These are phyloP conservation scores for Clavispora fructus DNA, from an alignment of 805 yeast species.

Conservation along the genomic window DNA sequence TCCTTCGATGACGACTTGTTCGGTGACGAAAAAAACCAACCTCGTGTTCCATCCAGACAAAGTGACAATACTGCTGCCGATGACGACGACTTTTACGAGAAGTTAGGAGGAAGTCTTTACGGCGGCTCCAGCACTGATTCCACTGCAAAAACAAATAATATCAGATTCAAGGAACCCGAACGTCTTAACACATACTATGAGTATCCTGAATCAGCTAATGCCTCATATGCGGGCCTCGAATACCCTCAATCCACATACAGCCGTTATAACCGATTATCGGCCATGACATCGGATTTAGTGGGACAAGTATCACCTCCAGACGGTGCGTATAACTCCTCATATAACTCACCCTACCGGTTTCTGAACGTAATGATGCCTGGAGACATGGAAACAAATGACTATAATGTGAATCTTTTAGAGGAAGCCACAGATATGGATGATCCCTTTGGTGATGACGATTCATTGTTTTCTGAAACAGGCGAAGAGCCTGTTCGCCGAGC, in stretches of 20 bases:
- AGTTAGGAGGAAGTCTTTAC: conserved; percentile 14
- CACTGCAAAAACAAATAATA: background rate
- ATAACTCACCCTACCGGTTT: background rate
- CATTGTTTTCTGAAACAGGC: conserved; percentile 37
- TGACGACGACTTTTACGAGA: conserved; percentile 14
- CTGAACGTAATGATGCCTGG: conserved; percentile 1
- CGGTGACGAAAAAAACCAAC: conserved; percentile 10
- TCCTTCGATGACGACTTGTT: conserved; percentile 15
- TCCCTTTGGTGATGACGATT: conserved; percentile 42
- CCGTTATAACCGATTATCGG: background rate
- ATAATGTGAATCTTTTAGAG: conserved; percentile 34
- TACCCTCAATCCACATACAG: background rate
- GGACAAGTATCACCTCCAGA: background rate
- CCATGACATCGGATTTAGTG: background rate
- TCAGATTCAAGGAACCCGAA: background rate
- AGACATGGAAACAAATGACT: conserved; percentile 21
- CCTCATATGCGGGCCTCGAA: background rate
- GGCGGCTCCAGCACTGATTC: conserved; percentile 4
- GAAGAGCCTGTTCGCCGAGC: conserved; percentile 31
- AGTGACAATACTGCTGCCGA: conserved; percentile 7
- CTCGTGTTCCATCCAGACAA: background rate
- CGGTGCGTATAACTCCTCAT: background rate
- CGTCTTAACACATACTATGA: background rate
- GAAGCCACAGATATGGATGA: conserved; percentile 36
- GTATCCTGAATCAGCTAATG: background rate